Evolutionary conservation across 768 basidiomycete genomes (phyloP), one percentile per base, ranked within the genome.

Genomic region (Boletus bicolor): DNA sequence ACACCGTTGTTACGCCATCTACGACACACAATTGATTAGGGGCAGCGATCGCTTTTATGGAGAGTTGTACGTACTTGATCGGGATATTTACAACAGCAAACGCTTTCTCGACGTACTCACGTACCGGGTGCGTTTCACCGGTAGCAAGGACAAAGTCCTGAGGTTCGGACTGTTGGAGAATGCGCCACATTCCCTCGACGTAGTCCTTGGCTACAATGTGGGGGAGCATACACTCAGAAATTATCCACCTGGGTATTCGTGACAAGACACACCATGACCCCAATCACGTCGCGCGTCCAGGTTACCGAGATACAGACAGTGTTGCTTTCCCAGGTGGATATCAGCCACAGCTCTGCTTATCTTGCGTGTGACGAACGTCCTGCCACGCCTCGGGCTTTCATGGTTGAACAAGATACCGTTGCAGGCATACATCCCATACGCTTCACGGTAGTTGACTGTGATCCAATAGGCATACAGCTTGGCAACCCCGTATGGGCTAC

Each of bases 391-490:
- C 14, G 96, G 95, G 64, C 93, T 96, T 76, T 98, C 95, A 75
- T 98, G 95, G 70, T 98, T 97, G 85, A 97, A 98, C 63, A 98
- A 74, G 68, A 98, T 98, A 46, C 95, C 95, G 72, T 97, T 97
- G 73, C 91, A 94, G 17, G 93, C 91, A 75, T 85, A 95, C 89
- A 98, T 94, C 60, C 88, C 91, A 68, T 98, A 98, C 44, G 93
- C 87, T 75, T 98, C 95, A 55, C 93, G 83, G 73, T 93, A 93
- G 75, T 93, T 93, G 65, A 92, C 86, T 37, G 85, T 86, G 72
- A 93, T 91, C 89, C 89, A 93, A 72, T 85, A 93, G 24, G 86
- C 89, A 68, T 93, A 94, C 44, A 98, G 78, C 77, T 98, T 98
- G 42, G 95, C 95, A 54, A 89, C 92, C 44, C 96, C 95, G 66